Evolutionary conservation across 2,329 filamentous ascomycete species (phyloP), one percentile per base, ranked within the genome.

Genomic region (Aspergillus sp.): DNA sequence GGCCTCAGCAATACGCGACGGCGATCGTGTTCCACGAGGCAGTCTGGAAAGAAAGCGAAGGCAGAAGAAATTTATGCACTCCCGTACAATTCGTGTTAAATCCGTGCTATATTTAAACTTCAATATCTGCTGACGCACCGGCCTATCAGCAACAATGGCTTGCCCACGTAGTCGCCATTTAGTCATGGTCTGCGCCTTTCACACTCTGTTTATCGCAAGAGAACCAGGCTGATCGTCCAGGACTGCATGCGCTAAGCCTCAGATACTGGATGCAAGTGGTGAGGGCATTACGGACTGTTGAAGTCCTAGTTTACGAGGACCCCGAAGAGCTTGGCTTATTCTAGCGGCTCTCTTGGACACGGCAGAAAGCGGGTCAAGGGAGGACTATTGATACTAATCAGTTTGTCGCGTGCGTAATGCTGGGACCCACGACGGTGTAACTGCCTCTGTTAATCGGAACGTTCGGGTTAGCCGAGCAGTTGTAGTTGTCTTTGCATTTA

Each of bases 11-110:
- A 39, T 47, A 51, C 45, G 32, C 48, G 17, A 58, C 56, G 52
- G 50, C 39, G 58, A 36, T 32, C 19, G n/a, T 38, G 41, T 52
- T 58, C 55, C 62, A 64, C 62, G 57, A 64, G 57, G 55, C 47
- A 30, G 30, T 54, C 28, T 17, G 21, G 28, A 32, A 58, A 55
- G 8, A 19, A 43, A 57, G 23, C 30, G 21, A 17, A 15, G 17
- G 21, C n/a, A 28, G 39, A 39, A 38, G 50, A 49, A 51, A 50
- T 10, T 32, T 10, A 17, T 28, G 36, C 32, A 55, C 50, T 4
- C 30, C 21, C 28, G 47, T 53, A 61, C 28, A 10, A 45, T 49
- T 17, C 36, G 15, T 55, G 41, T 55, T 47, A 19, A 45, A 30
- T 50, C 12, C 48, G 19, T 47, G 36, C 58, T 60, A 56, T 52